Conservation (phyloP, 2,329 filamentous ascomycete species). For the Aspergillus pseudotamarii region DNA sequence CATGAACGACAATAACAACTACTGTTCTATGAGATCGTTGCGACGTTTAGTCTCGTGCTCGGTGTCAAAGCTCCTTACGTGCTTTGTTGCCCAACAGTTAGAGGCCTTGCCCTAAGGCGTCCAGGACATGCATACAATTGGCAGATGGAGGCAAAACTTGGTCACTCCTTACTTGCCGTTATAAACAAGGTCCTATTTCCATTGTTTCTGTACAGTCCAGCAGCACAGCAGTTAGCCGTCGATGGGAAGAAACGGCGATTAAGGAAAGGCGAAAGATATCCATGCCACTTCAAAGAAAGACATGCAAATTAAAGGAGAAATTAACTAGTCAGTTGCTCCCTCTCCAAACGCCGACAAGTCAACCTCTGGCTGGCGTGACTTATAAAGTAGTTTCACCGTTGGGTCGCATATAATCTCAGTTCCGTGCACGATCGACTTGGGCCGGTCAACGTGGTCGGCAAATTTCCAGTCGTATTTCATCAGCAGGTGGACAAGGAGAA, state of each 20-base stretch:
- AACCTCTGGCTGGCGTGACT: constrained; percentile 28
- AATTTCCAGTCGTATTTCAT: constrained; percentile 57
- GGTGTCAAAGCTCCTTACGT: not conserved
- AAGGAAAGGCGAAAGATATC: not conserved
- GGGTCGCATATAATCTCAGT: constrained; percentile 44
- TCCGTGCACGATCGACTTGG: constrained; percentile 50
- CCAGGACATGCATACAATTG: not conserved
- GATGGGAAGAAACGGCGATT: not conserved
- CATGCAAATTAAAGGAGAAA: not conserved
- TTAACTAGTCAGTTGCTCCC: not conserved
- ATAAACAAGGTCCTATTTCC: not conserved
- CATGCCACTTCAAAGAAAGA: not conserved
- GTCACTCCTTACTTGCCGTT: not conserved
- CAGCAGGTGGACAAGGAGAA: constrained; percentile 55
- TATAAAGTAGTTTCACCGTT: constrained; percentile 30
- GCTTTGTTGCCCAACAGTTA: not conserved
- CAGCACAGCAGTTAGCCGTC: not conserved
- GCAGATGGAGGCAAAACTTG: not conserved
- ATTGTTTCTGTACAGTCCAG: not conserved
- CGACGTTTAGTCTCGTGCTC: no score
- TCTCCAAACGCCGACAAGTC: constrained; percentile 26
- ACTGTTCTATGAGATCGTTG: not conserved
- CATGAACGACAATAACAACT: not conserved
- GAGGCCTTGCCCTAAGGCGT: not conserved
- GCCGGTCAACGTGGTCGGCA: constrained; percentile 38